Evolutionary conservation across 208 protist genomes (phyloP).

Genomic region (Wallacemonas sp.): DNA sequence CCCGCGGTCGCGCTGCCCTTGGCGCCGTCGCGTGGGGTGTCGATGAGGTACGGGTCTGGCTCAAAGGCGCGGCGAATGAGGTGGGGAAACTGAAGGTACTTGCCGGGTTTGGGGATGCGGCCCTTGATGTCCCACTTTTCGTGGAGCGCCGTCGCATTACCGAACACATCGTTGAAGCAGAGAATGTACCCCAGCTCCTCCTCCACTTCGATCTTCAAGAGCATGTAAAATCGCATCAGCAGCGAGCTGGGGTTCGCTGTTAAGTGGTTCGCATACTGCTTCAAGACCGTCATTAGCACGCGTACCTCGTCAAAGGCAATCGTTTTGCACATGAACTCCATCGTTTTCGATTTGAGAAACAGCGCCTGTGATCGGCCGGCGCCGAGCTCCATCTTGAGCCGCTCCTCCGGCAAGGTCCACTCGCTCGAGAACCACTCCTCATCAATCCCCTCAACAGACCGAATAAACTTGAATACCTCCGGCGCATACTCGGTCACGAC

Average conservation of each 20-base stretch:
- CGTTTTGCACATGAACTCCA: conserved; percentile 84
- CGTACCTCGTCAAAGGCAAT: conserved; percentile 70
- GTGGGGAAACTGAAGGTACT: conserved; percentile 62
- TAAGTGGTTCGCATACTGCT: conserved; percentile 56
- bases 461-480: conserved; percentile 65
- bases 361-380: conserved; percentile 83
- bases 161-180: conserved; percentile 81
- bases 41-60: conserved; percentile 47
- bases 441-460: conserved; percentile 46
- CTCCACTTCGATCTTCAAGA: conserved; percentile 50
- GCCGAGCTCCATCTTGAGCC: conserved; percentile 57
- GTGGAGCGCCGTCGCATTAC: conserved; percentile 45
- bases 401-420: conserved; percentile 70
- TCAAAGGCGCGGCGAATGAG: conserved; percentile 57
- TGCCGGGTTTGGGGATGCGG: conserved; percentile 80
- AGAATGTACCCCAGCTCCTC: conserved; percentile 70
- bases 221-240: conserved; percentile 82
- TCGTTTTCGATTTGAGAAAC: conserved; percentile 80
- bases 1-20: not conserved
- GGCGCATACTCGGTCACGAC: conserved; percentile 75
- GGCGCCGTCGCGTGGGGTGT: conserved; percentile 25
- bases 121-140: conserved; percentile 92
- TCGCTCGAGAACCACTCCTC: conserved; percentile 61
- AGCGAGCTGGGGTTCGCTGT: conserved; percentile 45
- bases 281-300: conserved; percentile 58